Base-by-base conservation (phyloP, 2,329 filamentous ascomycete genomes). In the Sarocladium kiliense region DNA sequence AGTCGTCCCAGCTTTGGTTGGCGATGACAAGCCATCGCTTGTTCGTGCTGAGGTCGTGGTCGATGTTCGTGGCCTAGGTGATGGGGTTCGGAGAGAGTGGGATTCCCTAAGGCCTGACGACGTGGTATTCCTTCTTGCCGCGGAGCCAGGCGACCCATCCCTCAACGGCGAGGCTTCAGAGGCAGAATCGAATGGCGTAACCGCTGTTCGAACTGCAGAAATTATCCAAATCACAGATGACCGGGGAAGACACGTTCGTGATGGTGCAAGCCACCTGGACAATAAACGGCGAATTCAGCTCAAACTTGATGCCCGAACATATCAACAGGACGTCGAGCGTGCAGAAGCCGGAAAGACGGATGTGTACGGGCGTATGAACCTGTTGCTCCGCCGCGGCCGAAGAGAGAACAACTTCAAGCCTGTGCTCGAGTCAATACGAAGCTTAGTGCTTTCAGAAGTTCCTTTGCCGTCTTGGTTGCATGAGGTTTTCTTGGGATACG, bases 351-450 rank as follows among this genome's bases (percentile, higher is more conserved):
- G 86, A n/a, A 88, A 88, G 63, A 76, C 82, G 1, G 88, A 96
- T 63, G 77, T 95, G 3, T 97, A 97, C 69, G 86, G 89, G 45
- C 79, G 79, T 32, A 85, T 99, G 65, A 99, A 99, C 65, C 73
- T 97, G 39, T 76, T 99, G 55, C 80, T 96, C 53, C 86, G 94
- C 56, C 82, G 94, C 62, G 87, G 84, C 66, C 87, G 89, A 26
- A 81, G 92, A 57, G 94, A 99, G 71, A 99, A 99, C 73, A 99
- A 99, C 70, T 99, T 99, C 77, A 95, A 90, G 66, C 86, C 92
- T 10, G 86, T 99, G 10, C 77, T 99, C 34, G 89, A 97, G 64
- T 96, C 92, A 1, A 95, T 99, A 66, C 89, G 88, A 65, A 89
- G 84, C 60, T 80, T 99, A 27, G 88, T 91, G 2, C 77, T 96